Percentiles rank a stretch among this genome's conserved stretches.
Conservation (phyloP, 805 yeast species). For the Yarrowia divulgata region DNA sequence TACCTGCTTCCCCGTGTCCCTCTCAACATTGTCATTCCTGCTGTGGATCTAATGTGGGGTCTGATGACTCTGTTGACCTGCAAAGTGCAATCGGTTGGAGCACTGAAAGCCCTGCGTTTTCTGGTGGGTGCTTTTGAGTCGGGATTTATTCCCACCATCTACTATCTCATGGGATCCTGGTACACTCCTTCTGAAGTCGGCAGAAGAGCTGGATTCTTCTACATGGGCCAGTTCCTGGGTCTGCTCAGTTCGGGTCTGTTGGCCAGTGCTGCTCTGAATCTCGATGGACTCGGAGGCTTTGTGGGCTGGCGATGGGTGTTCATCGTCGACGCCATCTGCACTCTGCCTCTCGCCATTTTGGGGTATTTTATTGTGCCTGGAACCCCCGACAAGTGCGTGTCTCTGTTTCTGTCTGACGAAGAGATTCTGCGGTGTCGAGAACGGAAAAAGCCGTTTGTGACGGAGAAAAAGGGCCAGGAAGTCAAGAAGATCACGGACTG, state of each 20-base stretch:
- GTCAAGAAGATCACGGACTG: conserved; percentile 11
- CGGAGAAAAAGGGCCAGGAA: conserved; percentile 11
- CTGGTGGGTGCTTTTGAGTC: conserved; percentile 73
- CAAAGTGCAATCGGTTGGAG: conserved; percentile 63
- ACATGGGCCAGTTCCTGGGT: conserved; percentile 81
- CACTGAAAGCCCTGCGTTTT: conserved; percentile 67
- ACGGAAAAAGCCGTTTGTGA: conserved; percentile 5
- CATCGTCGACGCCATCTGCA: conserved; percentile 58
- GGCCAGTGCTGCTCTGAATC: conserved; percentile 58
- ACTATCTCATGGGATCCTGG: conserved; percentile 70
- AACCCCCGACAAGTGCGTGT: conserved; percentile 63
- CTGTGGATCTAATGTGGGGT: conserved; percentile 67
- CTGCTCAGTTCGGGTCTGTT: conserved; percentile 69
- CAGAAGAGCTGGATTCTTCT: conserved; percentile 71
- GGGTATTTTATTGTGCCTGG: conserved; percentile 53
- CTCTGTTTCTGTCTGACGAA: conserved; percentile 17
- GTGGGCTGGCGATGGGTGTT: conserved; percentile 65
- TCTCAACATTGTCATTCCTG: conserved; percentile 70
- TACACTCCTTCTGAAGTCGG: conserved; percentile 71
- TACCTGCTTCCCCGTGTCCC: conserved; percentile 62
- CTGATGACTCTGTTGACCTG: conserved; percentile 71
- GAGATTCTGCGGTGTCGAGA: conserved; percentile 13
- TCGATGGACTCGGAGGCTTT: conserved; percentile 56
- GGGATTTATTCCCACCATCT: conserved; percentile 77
- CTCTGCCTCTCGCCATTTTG: conserved; percentile 48